Evolutionary conservation across 176 grass and related monocot genomes (phyloP), one percentile per base, ranked within the genome.

Genomic region (Puya raimondii): DNA sequence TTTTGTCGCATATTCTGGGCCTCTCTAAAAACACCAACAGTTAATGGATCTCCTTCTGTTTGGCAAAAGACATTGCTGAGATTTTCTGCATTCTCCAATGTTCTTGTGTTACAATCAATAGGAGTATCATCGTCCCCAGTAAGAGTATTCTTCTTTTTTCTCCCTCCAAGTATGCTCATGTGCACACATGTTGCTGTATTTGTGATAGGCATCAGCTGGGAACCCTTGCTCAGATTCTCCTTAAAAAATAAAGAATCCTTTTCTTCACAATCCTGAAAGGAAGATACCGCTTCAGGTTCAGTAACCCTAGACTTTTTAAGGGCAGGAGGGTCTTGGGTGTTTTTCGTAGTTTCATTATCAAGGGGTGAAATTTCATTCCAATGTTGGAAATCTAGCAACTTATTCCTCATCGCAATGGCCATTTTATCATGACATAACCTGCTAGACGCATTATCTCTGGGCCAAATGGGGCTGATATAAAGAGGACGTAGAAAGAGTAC

Each of bases 221-320:
- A 56, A 23, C 65, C 64, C 26, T 83, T 83, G 67, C 63, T 57
- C 50, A 72, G 29, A 68, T 83, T 76, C 26, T 76, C 80, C 72
- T 64, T 59, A 50, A 15, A 59, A 17, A 18, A 20, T 17, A 17
- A 61, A 12, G 17, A 23, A 57, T 66, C 63, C 33, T 86, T 63
- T 75, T 47, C 64, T 73, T 47, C 33, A 54, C 14, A 67, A 52
- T 76, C 25, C 15, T 66, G 63, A 52, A 23, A 72, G 50, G 68
- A 12, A 72, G 51, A 20, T 69, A 25, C 21, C 50, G 49, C 49
- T 64, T 77, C 78, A 47, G n/a, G 66, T 71, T 84, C 78, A 82
- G 49, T 26, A 23, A 18, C 48, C 59, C 47, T 65, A 58, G 12
- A 52, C 50, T 12, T 76, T 63, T 67, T 72, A 50, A 58, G 23